Evolutionary conservation across 2,329 filamentous ascomycete species (phyloP), one percentile per base, ranked within the genome.

Genomic region (Aspergillus sp.): DNA sequence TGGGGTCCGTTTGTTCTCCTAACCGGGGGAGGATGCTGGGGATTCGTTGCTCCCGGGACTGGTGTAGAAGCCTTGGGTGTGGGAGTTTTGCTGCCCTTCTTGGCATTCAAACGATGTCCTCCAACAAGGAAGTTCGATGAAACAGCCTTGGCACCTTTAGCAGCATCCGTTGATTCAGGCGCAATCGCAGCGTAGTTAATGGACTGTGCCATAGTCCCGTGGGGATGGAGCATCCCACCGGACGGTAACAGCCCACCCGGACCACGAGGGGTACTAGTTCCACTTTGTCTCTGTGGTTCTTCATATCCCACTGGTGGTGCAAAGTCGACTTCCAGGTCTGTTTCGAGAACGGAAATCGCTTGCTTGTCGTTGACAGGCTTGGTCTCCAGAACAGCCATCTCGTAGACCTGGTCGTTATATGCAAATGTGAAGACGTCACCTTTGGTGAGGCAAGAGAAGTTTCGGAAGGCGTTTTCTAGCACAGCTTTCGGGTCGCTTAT

Each of bases 401-500:
- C 86, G 71, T 93, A 98, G 7, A 90, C 77, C 48, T 90, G 86
- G 62, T 97, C 90, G 66, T 98, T 98, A 73, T 98, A 98, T 56
- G 85, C 79, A 65, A 98, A 98, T 51, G 88, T 94, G 75, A 98
- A 98, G 35, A 95, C 77, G 61, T 98, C 93, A 51, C 90, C 90
- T 61, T 90, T 88, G 3, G 90, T 95, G 11, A 97, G 77, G 40
- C 91, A 91, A 11, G 90, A 88, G 70, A 97, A 98, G 68, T 94
- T 94, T 35, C 91, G 85, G 70, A 98, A 96, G 0, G 90, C 91
- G 58, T 93, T 93, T 70, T 98, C 93, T 28, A 98, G 82, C 9
- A 98, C 93, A 33, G 93, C 93, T 70, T 95, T 96, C 19, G 93
- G 93, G 59, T 98, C 93, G 58, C 86, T 91, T 63, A 98, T 97